Evolutionary conservation across 768 basidiomycete species (phyloP), one percentile per base, ranked within the genome.

Genomic region (Suillus luteus): DNA sequence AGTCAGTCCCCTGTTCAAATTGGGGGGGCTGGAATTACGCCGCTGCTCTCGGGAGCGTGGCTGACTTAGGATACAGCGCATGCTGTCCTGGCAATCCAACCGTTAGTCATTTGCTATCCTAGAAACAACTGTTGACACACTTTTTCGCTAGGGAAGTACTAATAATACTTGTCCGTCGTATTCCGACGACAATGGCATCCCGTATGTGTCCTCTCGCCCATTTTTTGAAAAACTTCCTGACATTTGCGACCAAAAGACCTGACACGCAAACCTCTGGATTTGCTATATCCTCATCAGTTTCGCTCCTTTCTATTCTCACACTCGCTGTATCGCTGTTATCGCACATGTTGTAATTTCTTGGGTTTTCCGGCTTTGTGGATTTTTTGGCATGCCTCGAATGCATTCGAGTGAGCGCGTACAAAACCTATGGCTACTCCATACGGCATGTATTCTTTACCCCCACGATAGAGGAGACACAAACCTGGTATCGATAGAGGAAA

Each of bases 31-130:
- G 77, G 58, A 80, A 77, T 22, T 78, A 88, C 63, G 71, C 82
- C 17, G 77, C 84, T 15, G 90, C 91, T 15, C 76, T 93, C 44
- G 92, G 92, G 24, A 90, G 86, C 62, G 87, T 90, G 19, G 70
- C 82, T 24, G 76, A 78, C 64, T 74, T 90, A 38, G 90, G 81
- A 12, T 77, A 79, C 22, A 77, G 84, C 60, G 89, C 80, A 5
- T 93, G 92, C 71, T 95, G 92, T 74, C 91, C 92, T 37, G 82
- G 82, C 7, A 74, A 92, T 67, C 88, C 90, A 17, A 82, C 80
- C 35, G 89, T 89, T 64, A 64, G 79, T 74, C 48, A 51, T 33
- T 61, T 37, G 14, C 24, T 19, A 0, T 24, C 59, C 44, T 63
- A 35, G 14, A 57, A 5, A 4, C 38, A 33, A 65, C 41, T 3